Base-by-base conservation (phyloP, 805 yeast species). In the Kazachstania africana region DNA sequence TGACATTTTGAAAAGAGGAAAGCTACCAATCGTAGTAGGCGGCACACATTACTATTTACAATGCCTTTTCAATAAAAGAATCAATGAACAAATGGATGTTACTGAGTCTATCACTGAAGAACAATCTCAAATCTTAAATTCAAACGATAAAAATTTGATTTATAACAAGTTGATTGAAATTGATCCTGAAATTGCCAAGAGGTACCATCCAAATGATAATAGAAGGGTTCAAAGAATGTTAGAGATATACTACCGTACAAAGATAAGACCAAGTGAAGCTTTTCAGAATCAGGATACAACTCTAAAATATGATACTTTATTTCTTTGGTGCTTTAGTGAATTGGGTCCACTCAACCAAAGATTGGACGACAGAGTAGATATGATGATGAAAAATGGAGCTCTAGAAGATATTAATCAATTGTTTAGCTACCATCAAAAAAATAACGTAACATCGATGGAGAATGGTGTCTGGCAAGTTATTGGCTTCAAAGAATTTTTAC, bases 41-140 rank as follows among this genome's bases (percentile, higher is more conserved):
- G 98, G 98, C 0, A 91, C 98, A 0, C 96, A 87, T 49, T 91
- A 91, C 53, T 91, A 91, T 50, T 60, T 84, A 23, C 95, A 82
- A 54, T 73, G 81, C 6, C 51, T 88, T 6, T 82, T 87, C 50
- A 64, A 69, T 24, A 82, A 84, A 45, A 74, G 72, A 12, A 20
- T 31, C n/a, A 10, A 8, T 9, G 31, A 26, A 36, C 24, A 27
- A 10, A 10, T 21, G 12, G 15, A 21, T 8, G 31, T 30, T 21
- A 12, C 25, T 13, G 33, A 40, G 8, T 33, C 31, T 5, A 29
- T 43, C 2, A 50, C 63, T 8, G 26, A 39, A n/a, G 54, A 55
- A 9, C 63, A 70, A 44, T 18, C 20, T 26, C 47, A 40, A 1
- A 50, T 79, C 2, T 59, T 84, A 12, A 70, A 78, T 35, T 63